Percentiles rank a stretch among this genome's conserved stretches.
Conservation (phyloP, 2,329 filamentous ascomycete species). For the Trichoderma sp. region DNA sequence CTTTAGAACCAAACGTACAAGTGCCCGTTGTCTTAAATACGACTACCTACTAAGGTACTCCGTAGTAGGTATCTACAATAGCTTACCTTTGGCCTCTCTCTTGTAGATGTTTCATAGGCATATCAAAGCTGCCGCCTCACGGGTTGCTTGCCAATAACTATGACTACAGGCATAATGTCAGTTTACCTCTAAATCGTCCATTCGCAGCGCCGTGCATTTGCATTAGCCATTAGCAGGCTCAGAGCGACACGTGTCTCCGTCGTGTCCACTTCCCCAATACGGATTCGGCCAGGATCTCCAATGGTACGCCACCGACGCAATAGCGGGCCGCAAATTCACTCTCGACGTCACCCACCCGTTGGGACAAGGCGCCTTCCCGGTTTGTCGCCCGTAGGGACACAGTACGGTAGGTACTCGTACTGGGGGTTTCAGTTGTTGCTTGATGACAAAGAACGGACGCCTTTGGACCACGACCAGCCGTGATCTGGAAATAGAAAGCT, state of each 20-base stretch:
- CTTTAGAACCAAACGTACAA: not conserved
- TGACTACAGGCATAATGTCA: not conserved
- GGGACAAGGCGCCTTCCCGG: not conserved
- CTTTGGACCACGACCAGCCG: not conserved
- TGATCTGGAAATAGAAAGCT: not conserved
- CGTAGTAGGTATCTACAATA: no score
- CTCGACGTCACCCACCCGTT: constrained; percentile 20
- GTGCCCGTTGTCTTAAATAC: not conserved
- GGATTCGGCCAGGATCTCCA: constrained; percentile 34
- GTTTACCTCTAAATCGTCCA: not conserved
- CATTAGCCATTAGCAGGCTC: constrained; percentile 6
- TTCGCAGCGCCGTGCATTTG: constrained; percentile 22
- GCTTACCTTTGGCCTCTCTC: not conserved
- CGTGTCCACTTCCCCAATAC: constrained; percentile 29
- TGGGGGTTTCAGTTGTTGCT: not conserved
- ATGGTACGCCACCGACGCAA: constrained; percentile 35
- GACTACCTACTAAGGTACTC: no score
- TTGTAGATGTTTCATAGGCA: not conserved
- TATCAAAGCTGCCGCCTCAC: not conserved
- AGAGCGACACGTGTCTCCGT: constrained; percentile 31
- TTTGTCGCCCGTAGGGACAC: not conserved
- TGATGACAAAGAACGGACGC: not conserved
- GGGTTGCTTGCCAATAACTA: not conserved
- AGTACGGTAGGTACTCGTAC: not conserved
- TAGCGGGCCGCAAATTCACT: constrained; percentile 8